Evolutionary conservation across 345 rosid genomes (phyloP).

Genomic region (Pistacia integerrima): DNA sequence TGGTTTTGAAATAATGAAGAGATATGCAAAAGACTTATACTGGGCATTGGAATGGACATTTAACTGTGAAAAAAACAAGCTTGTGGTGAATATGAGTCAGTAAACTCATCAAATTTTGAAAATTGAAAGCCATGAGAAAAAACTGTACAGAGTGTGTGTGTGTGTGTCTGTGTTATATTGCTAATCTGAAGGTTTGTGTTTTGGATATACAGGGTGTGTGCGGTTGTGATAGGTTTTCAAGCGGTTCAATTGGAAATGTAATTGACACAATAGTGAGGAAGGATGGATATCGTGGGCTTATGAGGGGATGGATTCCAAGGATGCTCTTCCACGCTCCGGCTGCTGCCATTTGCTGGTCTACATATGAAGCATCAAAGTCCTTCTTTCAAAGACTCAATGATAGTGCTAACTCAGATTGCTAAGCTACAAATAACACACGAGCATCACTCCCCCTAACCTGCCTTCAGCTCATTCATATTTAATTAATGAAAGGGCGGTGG

Average conservation of each 20-base stretch:
- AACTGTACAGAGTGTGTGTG: no score
- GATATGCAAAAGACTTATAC: no score
- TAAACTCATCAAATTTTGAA: no score
- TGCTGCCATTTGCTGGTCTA: conserved; percentile 75
- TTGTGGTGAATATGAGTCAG: no score
- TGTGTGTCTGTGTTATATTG: no score
- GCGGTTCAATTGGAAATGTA: conserved; percentile 48
- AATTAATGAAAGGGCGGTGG: neutral
- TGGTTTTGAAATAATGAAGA: no score
- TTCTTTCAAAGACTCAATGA: conserved; percentile 48
- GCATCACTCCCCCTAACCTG: neutral
- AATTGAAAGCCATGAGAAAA: no score
- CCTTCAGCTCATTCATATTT: neutral
- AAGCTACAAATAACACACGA: neutral
- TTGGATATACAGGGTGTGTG: conserved; percentile 37
- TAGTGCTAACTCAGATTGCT: neutral
- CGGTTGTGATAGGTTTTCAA: conserved; percentile 48
- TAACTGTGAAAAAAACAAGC: no score
- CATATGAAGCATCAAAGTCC: conserved; percentile 65
- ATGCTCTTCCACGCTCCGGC: conserved; percentile 82
- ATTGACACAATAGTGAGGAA: conserved; percentile 41
- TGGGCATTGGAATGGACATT: no score
- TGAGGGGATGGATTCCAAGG: conserved; percentile 76
- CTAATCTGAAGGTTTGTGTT: no score
- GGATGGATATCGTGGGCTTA: conserved; percentile 60